Evolutionary conservation across 179 eudicot species (phyloP).

Genomic region (Patellifolia procumbens): DNA sequence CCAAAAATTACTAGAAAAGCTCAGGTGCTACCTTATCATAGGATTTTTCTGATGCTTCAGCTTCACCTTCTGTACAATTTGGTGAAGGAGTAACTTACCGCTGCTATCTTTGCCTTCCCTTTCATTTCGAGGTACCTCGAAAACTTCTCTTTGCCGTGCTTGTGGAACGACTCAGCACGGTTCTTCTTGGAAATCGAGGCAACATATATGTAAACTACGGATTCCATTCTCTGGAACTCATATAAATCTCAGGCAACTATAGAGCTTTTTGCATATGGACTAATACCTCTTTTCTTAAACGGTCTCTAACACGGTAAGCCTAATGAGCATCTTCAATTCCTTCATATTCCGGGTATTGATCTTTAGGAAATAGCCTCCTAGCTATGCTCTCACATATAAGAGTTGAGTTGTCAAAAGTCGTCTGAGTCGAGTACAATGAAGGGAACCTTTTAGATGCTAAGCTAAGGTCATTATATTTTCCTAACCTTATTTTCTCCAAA

Average conservation of each 20-base stretch:
- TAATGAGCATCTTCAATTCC: constrained; percentile 44
- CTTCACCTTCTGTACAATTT: constrained; percentile 31
- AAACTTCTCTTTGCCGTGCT: constrained; percentile 40
- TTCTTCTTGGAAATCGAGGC: constrained; percentile 56
- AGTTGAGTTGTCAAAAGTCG: constrained; percentile 33
- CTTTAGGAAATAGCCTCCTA: constrained; percentile 44
- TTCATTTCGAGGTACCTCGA: constrained; percentile 29
- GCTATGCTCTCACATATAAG: constrained; percentile 47
- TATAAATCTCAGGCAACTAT: constrained; percentile 52
- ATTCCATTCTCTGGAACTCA: constrained; percentile 42
- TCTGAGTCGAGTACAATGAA: constrained; percentile 44
- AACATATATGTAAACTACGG: constrained; percentile 42
- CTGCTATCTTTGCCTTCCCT: constrained; percentile 47
- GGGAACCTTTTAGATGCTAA: constrained; percentile 58
- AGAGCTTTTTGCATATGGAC: constrained; percentile 41
- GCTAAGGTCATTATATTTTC: neutral
- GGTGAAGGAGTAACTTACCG: constrained; percentile 60
- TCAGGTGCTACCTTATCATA: neutral
- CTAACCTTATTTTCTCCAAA: constrained; percentile 11
- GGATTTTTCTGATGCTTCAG: constrained; percentile 9
- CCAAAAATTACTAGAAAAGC: no score
- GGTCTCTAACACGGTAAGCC: constrained; percentile 42
- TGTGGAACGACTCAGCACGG: constrained; percentile 33
- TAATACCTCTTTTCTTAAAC: constrained; percentile 51
- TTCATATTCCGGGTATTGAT: constrained; percentile 30